Evolutionary conservation across 1,139 yeast genomes (phyloP).

Genomic region (Protomyces pachydermus): DNA sequence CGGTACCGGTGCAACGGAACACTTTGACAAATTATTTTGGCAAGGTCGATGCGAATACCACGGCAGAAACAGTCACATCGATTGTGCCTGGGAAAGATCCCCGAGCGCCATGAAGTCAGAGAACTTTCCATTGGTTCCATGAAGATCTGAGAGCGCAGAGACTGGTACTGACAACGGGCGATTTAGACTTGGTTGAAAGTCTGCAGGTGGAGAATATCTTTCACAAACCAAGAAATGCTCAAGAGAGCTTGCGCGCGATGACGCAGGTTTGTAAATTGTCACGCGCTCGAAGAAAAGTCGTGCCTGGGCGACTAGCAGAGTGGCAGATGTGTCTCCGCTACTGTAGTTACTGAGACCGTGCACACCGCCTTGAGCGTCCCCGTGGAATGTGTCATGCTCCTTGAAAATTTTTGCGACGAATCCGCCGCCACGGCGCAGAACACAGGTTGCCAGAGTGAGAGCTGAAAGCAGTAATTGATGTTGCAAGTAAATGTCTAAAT

Average conservation of each 20-base stretch:
- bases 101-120: not conserved
- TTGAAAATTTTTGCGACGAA: slow-evolving; percentile 95
- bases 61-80: not conserved
- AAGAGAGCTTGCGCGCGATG: slow-evolving; percentile 87
- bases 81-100: not conserved
- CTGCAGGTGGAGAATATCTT: slow-evolving; percentile 44
- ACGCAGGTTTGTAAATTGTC: slow-evolving; percentile 90
- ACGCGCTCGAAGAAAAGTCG: slow-evolving; percentile 79
- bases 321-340: not conserved
- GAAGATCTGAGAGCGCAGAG: not conserved
- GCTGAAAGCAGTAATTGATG: slow-evolving; percentile 91
- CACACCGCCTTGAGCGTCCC: not conserved
- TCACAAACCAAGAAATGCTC: slow-evolving; percentile 92
- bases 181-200: not conserved
- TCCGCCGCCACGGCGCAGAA: slow-evolving; percentile 80
- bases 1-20: slow-evolving; percentile 2
- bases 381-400: slow-evolving; percentile 75
- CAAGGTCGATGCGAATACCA: not conserved
- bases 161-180: not conserved
- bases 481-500: slow-evolving; percentile 91
- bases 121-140: not conserved
- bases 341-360: not conserved
- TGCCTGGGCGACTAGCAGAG: slow-evolving; percentile 52
- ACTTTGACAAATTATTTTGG: slow-evolving; percentile 20
- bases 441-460: slow-evolving; percentile 79